Conservation (phyloP, 345 rosid species). For the Eucalyptus decipiens region DNA sequence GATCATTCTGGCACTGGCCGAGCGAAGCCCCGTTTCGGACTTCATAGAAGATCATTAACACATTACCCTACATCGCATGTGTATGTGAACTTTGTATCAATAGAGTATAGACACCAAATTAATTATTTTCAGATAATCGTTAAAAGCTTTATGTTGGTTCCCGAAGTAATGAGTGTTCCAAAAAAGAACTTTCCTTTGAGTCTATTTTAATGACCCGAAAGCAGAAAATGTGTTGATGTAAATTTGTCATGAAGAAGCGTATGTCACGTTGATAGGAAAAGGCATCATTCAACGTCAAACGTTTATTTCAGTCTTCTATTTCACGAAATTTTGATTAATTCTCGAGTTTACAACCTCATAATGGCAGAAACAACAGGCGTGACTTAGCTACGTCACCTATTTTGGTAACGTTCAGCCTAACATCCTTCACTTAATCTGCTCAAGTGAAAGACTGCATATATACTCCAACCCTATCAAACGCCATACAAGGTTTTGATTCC, state of each 20-base stretch:
- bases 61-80: background rate
- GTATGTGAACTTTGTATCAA: background rate
- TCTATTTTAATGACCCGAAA: background rate
- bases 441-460: background rate
- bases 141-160: background rate
- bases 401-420: background rate
- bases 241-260: background rate
- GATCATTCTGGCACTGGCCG: background rate
- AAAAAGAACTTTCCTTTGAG: background rate
- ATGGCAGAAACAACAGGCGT: background rate
- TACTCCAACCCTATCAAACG: background rate
- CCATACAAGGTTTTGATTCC: constrained; percentile 2
- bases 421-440: background rate
- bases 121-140: background rate
- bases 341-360: background rate
- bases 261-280: background rate
- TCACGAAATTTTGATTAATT: background rate
- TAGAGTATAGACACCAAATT: background rate
- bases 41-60: background rate
- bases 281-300: background rate
- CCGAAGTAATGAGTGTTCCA: background rate
- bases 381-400: background rate
- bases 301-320: background rate
- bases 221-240: background rate
- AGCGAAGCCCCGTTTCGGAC: background rate